These are phyloP conservation scores for Erigeron canadensis DNA, from an alignment of 129 eudicot genomes.

Conservation along the genomic window DNA sequence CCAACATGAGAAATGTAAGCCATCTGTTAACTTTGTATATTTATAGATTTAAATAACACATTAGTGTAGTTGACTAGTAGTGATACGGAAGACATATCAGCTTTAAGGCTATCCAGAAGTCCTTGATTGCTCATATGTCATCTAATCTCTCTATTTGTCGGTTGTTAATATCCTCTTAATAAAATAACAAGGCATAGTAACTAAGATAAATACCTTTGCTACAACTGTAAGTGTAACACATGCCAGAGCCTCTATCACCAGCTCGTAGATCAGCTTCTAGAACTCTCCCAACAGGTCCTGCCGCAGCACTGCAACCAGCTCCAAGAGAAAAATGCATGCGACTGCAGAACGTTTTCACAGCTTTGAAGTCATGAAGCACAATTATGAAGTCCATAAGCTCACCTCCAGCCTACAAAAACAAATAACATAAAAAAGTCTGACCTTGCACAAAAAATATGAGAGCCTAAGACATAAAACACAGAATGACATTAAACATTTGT, in stretches of 20 bases:
- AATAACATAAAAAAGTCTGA: slow-evolving; percentile 12
- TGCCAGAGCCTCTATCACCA: slow-evolving; percentile 95
- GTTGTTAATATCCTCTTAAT: background rate
- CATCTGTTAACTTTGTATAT: background rate
- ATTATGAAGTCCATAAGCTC: slow-evolving; percentile 98
- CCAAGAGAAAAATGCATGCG: slow-evolving; percentile 99
- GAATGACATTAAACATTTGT: slow-evolving; percentile 5
- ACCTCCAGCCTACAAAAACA: slow-evolving; percentile 73
- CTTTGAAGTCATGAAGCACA: slow-evolving; percentile 87
- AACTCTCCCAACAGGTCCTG: slow-evolving; percentile 97
- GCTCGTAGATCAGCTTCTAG: slow-evolving; percentile 99
- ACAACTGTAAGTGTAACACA: slow-evolving; percentile 97
- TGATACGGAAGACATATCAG: background rate
- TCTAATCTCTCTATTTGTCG: background rate
- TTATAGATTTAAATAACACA: background rate
- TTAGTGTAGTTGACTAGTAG: background rate
- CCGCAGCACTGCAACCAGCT: slow-evolving; percentile 99
- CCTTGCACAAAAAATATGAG: background rate
- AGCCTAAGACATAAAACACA: slow-evolving; percentile 3
- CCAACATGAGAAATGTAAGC: background rate
- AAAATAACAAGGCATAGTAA: background rate
- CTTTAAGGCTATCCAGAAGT: background rate
- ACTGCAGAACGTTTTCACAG: slow-evolving; percentile 95
- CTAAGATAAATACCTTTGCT: slow-evolving; percentile 72
- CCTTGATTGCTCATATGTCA: background rate